These are phyloP conservation scores for Trametes sanguinea DNA, from an alignment of 768 basidiomycete species.

Conservation along the genomic window DNA sequence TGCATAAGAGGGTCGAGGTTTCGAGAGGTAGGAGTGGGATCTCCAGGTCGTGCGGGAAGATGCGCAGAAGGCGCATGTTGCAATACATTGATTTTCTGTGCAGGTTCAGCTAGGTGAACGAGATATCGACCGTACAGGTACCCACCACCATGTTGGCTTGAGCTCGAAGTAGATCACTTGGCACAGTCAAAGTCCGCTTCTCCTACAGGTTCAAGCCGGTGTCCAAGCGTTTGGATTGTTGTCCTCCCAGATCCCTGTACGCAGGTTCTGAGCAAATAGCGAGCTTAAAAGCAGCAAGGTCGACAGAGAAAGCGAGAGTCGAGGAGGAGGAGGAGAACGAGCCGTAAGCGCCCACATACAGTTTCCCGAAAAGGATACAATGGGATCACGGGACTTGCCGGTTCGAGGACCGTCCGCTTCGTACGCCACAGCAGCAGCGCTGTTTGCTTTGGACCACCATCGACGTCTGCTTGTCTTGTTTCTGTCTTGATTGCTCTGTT, in stretches of 20 bases:
- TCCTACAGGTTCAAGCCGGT: not conserved
- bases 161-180: not conserved
- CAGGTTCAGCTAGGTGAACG: too few species aligned
- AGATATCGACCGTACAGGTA: too few species aligned
- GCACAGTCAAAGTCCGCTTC: not conserved
- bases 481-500: constrained; percentile 10
- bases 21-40: constrained; percentile 84
- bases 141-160: constrained; percentile 22
- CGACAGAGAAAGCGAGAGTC: not conserved
- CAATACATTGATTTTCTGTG: constrained; percentile 82
- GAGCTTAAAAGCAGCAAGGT: too few species aligned
- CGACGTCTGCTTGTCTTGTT: not conserved
- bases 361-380: constrained; percentile 8
- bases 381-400: constrained; percentile 9
- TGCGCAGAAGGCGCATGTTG: constrained; percentile 80
- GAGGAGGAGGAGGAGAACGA: not conserved
- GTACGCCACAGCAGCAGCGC: constrained; percentile 1
- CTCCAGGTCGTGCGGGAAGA: constrained; percentile 73
- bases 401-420: not conserved
- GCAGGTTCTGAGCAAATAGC: too few species aligned
- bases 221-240: too few species aligned
- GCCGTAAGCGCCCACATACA: not conserved
- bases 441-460: constrained; percentile 5
- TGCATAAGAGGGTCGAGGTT: constrained; percentile 96
- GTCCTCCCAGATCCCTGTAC: too few species aligned